These are phyloP conservation scores for Trichoderma simmonsii DNA, from an alignment of 2,329 filamentous ascomycete genomes.

Conservation along the genomic window DNA sequence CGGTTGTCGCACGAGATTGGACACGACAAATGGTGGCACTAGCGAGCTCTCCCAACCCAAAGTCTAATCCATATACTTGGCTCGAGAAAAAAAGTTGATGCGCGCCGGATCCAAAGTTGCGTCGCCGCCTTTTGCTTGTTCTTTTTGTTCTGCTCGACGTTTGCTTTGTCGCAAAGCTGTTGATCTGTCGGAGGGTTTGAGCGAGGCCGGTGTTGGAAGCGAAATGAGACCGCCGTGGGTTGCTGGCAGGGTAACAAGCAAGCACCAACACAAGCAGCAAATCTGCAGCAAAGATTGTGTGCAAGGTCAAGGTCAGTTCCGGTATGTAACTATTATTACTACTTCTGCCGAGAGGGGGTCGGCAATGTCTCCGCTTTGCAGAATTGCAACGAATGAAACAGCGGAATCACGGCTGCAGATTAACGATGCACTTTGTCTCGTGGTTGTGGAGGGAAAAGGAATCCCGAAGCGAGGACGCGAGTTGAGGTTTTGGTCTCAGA, in stretches of 20 bases:
- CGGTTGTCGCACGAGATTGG: conserved; percentile 12
- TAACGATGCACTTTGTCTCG: neutral
- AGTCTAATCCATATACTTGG: conserved; percentile 6
- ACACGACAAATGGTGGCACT: conserved; percentile 12
- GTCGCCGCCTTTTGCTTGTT: neutral
- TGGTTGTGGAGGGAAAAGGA: neutral
- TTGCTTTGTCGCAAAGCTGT: neutral
- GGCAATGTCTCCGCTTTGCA: conserved; percentile 18
- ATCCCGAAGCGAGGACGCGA: neutral
- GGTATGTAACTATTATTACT: neutral
- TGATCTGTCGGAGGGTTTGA: neutral
- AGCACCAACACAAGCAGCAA: neutral
- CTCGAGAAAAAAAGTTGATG: neutral
- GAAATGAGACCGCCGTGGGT: conserved; percentile 10
- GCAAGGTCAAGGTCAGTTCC: neutral
- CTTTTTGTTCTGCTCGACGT: neutral
- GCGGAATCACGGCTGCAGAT: neutral
- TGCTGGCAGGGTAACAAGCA: conserved; percentile 17
- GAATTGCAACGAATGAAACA: conserved; percentile 8
- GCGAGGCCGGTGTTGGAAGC: neutral
- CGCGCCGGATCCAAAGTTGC: neutral
- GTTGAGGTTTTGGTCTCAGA: neutral
- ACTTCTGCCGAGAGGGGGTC: conserved; percentile 8
- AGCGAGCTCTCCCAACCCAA: neutral
- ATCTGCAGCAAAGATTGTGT: conserved; percentile 11